Percentiles rank a stretch among this genome's conserved stretches.
These are phyloP conservation scores for Oryza nivara DNA, from an alignment of 176 grass and related monocot species.

Conservation along the genomic window DNA sequence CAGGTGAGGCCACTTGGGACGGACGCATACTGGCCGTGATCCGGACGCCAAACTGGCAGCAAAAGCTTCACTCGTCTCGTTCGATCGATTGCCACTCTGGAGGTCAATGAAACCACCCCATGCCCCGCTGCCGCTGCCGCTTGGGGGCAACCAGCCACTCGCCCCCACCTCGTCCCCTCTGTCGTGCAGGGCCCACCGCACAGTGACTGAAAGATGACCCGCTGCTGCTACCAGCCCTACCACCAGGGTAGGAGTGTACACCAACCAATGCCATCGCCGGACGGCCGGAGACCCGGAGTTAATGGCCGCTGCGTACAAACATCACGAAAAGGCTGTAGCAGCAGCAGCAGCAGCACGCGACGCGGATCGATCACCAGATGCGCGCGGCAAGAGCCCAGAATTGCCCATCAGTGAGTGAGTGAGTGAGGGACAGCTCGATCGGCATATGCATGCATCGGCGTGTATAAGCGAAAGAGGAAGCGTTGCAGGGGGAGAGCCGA, in stretches of 20 bases:
- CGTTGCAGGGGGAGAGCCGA: background rate
- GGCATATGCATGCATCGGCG: background rate
- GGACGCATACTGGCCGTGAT: background rate
- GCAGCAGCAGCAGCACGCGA: background rate
- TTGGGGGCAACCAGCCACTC: slow-evolving; percentile 33
- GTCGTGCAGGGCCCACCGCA: background rate
- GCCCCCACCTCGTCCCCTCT: background rate
- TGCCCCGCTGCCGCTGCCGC: slow-evolving; percentile 30
- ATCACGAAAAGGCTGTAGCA: background rate
- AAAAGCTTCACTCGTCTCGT: background rate
- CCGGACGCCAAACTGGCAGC: slow-evolving; percentile 35
- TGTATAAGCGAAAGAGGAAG: background rate
- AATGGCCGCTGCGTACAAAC: slow-evolving; percentile 27
- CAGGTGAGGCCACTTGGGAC: background rate
- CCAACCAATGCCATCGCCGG: background rate
- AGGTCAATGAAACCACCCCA: slow-evolving; percentile 36
- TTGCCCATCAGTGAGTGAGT: background rate
- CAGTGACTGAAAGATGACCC: background rate
- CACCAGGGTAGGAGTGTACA: background rate
- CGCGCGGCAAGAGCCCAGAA: background rate
- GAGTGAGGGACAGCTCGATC: background rate
- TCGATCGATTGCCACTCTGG: background rate
- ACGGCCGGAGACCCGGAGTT: slow-evolving; percentile 17
- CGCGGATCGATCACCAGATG: slow-evolving; percentile 1
- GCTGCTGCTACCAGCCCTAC: background rate